These are phyloP conservation scores for Monilinia laxa DNA, from an alignment of 2,329 filamentous ascomycete species.

Conservation along the genomic window DNA sequence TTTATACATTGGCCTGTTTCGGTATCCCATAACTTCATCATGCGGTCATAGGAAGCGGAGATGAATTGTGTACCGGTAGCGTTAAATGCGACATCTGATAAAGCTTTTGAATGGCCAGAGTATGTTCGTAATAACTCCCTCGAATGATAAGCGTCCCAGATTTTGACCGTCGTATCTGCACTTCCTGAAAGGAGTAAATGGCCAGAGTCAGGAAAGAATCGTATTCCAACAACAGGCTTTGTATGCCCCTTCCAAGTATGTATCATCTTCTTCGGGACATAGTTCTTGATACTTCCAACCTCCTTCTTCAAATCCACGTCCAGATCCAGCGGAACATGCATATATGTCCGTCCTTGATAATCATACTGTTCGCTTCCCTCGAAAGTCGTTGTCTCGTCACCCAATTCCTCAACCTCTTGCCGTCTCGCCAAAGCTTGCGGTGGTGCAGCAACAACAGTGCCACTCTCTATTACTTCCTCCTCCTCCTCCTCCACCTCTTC, in stretches of 20 bases:
- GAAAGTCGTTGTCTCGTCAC: conserved; percentile 81
- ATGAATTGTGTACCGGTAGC: conserved; percentile 80
- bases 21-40: conserved; percentile 98
- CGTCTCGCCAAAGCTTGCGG: conserved; percentile 53
- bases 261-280: conserved; percentile 89
- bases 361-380: conserved; percentile 81
- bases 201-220: conserved; percentile 84
- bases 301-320: conserved; percentile 84
- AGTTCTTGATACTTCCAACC: conserved; percentile 78
- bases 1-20: conserved; percentile 87
- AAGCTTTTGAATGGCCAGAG: conserved; percentile 82
- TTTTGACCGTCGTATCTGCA: conserved; percentile 85
- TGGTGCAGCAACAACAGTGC: conserved; percentile 59
- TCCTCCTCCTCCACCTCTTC: conserved; percentile 75
- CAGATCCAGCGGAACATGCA: conserved; percentile 93
- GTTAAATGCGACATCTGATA: conserved; percentile 90
- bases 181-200: conserved; percentile 88
- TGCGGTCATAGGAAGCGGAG: conserved; percentile 87
- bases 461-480: conserved; percentile 62
- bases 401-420: conserved; percentile 57
- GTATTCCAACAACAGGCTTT: conserved; percentile 83
- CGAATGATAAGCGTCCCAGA: conserved; percentile 92
- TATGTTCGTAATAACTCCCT: conserved; percentile 89
- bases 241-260: conserved; percentile 84
- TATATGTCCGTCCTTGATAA: conserved; percentile 94